Evolutionary conservation across 2,329 filamentous ascomycete genomes (phyloP).

Genomic region (Cercospora sojina): DNA sequence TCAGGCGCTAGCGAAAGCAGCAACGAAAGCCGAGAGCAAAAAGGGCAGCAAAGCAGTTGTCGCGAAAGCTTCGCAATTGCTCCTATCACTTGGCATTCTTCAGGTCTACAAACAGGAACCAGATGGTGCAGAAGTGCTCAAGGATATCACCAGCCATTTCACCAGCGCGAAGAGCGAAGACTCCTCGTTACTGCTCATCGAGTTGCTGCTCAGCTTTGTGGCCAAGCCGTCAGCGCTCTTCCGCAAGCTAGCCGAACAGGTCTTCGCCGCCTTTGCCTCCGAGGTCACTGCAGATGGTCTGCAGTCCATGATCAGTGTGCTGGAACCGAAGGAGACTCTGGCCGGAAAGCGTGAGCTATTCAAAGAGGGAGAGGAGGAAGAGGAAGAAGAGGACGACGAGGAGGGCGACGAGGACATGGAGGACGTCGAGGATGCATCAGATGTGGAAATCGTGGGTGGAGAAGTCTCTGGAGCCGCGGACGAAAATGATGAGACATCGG

Average conservation of each 20-base stretch:
- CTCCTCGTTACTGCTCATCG: constrained; percentile 70
- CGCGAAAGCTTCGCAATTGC: constrained; percentile 67
- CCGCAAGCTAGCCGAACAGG: constrained; percentile 81
- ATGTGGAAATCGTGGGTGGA: constrained; percentile 39
- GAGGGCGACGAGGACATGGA: constrained; percentile 28
- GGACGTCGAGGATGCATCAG: constrained; percentile 39
- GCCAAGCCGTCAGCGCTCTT: constrained; percentile 82
- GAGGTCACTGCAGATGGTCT: constrained; percentile 73
- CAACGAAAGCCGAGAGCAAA: constrained; percentile 19
- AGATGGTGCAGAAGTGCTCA: constrained; percentile 77
- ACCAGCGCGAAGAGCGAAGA: constrained; percentile 54
- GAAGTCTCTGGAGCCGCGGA: constrained; percentile 19
- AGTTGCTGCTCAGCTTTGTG: constrained; percentile 86
- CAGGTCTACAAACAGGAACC: constrained; percentile 88
- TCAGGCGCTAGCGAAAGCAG: constrained; percentile 25
- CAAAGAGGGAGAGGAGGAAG: constrained; percentile 51
- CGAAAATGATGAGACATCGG: constrained; percentile 24
- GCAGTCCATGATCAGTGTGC: constrained; percentile 64
- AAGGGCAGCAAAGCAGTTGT: constrained; percentile 28
- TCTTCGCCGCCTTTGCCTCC: constrained; percentile 78
- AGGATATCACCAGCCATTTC: constrained; percentile 76
- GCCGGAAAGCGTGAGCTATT: constrained; percentile 87
- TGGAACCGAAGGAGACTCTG: constrained; percentile 75
- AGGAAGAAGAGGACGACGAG: constrained; percentile 27
- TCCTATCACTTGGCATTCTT: constrained; percentile 80